Conservation (phyloP, 1,139 yeast species). For the Saccharomyces pastorianus region DNA sequence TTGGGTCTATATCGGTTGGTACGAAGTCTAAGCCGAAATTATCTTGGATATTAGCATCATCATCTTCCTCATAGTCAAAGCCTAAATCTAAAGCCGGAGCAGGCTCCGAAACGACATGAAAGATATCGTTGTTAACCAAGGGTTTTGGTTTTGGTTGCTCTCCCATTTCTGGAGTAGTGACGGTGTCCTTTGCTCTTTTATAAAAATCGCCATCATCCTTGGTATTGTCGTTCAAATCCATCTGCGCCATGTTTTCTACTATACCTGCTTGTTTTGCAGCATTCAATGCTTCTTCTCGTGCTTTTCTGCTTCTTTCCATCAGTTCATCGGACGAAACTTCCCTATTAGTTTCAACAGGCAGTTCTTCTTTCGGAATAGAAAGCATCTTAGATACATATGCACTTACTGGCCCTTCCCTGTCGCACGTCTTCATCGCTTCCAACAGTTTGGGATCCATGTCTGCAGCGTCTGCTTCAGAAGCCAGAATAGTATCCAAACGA, state of each 20-base stretch:
- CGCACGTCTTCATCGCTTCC: slow-evolving; percentile 58
- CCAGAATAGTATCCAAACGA: slow-evolving; percentile 61
- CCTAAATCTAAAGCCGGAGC: slow-evolving; percentile 24
- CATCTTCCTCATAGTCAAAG: slow-evolving; percentile 16
- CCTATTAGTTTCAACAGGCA: slow-evolving; percentile 41
- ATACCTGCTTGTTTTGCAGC: slow-evolving; percentile 65
- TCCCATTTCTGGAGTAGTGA: slow-evolving; percentile 22
- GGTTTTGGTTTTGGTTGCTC: slow-evolving; percentile 2
- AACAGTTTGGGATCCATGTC: slow-evolving; percentile 44
- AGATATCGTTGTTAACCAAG: slow-evolving; percentile 8
- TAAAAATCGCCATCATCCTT: slow-evolving; percentile 15
- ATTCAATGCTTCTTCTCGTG: slow-evolving; percentile 46
- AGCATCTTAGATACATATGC: slow-evolving; percentile 88
- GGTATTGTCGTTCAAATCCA: slow-evolving; percentile 9
- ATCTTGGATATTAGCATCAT: slow-evolving; percentile 11
- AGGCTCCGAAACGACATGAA: slow-evolving; percentile 20
- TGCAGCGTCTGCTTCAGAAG: slow-evolving; percentile 45
- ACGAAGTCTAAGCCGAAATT: slow-evolving; percentile 15
- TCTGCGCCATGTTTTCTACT: slow-evolving; percentile 36
- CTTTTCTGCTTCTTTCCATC: slow-evolving; percentile 56
- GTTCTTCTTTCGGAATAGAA: slow-evolving; percentile 71
- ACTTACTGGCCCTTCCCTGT: slow-evolving; percentile 51
- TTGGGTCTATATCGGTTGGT: slow-evolving; percentile 27
- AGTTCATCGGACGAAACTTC: slow-evolving; percentile 43
- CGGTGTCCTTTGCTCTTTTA: slow-evolving; percentile 25